Evolutionary conservation across 805 yeast genomes (phyloP).

Genomic region (Wickerhamiella siamensis): DNA sequence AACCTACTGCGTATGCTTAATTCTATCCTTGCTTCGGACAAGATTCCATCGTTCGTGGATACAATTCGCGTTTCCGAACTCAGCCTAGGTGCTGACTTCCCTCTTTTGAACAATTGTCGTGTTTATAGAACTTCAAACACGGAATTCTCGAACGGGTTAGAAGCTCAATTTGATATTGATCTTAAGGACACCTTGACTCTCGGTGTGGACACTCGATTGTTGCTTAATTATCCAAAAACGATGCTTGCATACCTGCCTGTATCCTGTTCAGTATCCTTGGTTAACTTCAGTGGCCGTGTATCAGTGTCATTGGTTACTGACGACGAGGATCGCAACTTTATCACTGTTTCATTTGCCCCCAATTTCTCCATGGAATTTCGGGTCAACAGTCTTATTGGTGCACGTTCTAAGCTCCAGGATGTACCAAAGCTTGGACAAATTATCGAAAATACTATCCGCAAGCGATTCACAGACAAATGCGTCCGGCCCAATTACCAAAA

Average conservation of each 20-base stretch:
- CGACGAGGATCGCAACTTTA: conserved; percentile 35
- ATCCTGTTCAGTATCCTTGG: conserved; percentile 69
- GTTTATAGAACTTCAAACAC: conserved; percentile 27
- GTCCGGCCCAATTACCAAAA: conserved; percentile 89
- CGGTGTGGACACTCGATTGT: conserved; percentile 62
- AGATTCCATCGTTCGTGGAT: conserved; percentile 69
- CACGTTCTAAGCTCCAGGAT: conserved; percentile 80
- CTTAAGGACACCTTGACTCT: conserved; percentile 67
- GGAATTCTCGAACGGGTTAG: conserved; percentile 29
- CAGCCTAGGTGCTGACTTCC: conserved; percentile 88
- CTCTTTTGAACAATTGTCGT: conserved; percentile 86
- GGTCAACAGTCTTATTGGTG: conserved; percentile 80
- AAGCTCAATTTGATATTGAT: conserved; percentile 80
- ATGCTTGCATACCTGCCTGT: conserved; percentile 80
- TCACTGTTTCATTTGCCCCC: conserved; percentile 82
- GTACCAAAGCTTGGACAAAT: conserved; percentile 82
- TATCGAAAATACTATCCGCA: conserved; percentile 65
- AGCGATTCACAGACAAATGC: conserved; percentile 86
- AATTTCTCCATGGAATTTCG: conserved; percentile 82
- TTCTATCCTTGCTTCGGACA: conserved; percentile 43
- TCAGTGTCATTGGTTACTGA: conserved; percentile 42
- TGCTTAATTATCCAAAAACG: conserved; percentile 68
- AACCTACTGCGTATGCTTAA: conserved; percentile 71
- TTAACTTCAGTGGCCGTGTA: conserved; percentile 79
- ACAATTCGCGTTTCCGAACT: conserved; percentile 69